Conservation (phyloP, 2,329 filamentous ascomycete species). For the Ophiocordyceps camponoti-floridani region DNA sequence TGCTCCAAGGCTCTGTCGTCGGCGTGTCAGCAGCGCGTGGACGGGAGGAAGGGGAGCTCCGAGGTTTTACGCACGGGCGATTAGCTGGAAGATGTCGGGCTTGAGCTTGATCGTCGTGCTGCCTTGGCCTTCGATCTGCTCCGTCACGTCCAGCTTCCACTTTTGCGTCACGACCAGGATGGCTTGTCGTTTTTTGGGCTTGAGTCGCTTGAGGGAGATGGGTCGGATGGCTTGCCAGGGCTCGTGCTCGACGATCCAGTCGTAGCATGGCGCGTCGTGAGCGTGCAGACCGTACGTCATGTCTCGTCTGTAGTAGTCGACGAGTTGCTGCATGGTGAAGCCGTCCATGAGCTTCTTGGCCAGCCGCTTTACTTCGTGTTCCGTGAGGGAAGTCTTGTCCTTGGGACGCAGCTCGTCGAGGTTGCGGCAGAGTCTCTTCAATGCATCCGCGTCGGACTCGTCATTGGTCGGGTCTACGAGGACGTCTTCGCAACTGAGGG, state of each 20-base stretch:
- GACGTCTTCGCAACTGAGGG: conserved; percentile 14
- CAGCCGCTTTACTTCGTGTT: conserved; percentile 23
- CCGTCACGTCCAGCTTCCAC: conserved; percentile 31
- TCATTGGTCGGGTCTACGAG: conserved; percentile 9
- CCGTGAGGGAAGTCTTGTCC: conserved; percentile 17
- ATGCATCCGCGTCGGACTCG: conserved; percentile 4
- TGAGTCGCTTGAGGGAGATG: conserved; percentile 3
- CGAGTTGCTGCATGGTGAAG: conserved; percentile 28
- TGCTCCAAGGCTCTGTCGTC: conserved; percentile 5
- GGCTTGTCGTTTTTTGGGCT: conserved; percentile 21
- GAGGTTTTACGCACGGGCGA: conserved; percentile 21
- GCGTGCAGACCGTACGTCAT: neutral
- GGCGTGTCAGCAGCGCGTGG: neutral
- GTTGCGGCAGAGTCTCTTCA: conserved; percentile 20
- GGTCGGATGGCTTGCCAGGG: conserved; percentile 22
- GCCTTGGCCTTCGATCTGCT: conserved; percentile 24
- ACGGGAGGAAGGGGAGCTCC: neutral
- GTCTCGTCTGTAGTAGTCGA: conserved; percentile 17
- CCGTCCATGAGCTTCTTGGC: conserved; percentile 19
- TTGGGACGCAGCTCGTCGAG: conserved; percentile 30
- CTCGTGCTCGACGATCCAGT: conserved; percentile 23
- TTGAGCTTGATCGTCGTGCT: conserved; percentile 19
- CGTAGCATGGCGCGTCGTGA: conserved; percentile 6
- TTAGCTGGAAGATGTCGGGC: conserved; percentile 22
- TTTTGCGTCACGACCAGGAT: conserved; percentile 25